Base-by-base conservation (phyloP, 176 grass and related monocot genomes). In the Oryza coarctata region DNA sequence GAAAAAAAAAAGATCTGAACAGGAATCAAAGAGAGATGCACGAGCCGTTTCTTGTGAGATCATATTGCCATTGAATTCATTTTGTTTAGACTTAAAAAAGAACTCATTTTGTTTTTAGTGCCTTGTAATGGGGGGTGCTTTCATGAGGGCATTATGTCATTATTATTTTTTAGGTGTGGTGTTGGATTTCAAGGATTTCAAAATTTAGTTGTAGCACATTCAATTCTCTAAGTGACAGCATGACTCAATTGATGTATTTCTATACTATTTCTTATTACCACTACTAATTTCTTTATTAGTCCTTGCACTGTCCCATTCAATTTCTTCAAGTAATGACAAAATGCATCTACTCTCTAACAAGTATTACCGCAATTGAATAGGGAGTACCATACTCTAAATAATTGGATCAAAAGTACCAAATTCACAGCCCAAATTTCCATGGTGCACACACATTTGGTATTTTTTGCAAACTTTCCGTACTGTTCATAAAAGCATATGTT, bases 171-270 rank as follows among this genome's bases (percentile, higher is more conserved):
- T 33, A 60, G 20, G n/a, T 75, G 31, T 35, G 45, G 47, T 75
- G 71, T 29, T 82, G 23, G 64, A 82, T 82, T 82, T 47, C 49
- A 57, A 84, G 64, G 35, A 60, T 77, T 68, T 65, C 73, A 44
- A 44, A 55, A 4, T 35, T 65, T 40, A 85, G 36, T 47, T 13
- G 36, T 33, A 76, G 22, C 73, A 64, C 55, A 73, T 63, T 82
- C 6, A 63, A 73, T 68, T 52, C 23, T 52, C 35, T 76, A 76
- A 68, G 44, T 27, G 27, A 67, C 15, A 36, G n/a, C 14, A 67
- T 39, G 45, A 75, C 41, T 49, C 62, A 55, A n/a, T 73, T 65
- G 13, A 68, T 17, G 27, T 83, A 61, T 33, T 55, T 55, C 1
- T 55, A 22, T 39, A 50, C 11, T 75, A 67, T 67, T 30, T 67